These are phyloP conservation scores for Phytophthora tubulina DNA, from an alignment of 352 stramenopile genomes.

Conservation along the genomic window DNA sequence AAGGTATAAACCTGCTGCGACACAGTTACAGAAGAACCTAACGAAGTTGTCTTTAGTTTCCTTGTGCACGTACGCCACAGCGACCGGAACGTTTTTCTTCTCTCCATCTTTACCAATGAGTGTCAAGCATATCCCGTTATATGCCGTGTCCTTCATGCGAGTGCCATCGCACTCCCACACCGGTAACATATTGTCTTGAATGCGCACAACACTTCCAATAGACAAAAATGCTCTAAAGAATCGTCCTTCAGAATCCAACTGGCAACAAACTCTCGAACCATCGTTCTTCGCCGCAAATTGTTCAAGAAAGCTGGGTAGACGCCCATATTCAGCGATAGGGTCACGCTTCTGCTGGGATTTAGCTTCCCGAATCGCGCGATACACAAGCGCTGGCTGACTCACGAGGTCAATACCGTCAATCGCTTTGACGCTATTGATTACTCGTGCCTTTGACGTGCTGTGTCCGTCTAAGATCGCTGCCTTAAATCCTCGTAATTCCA, in stretches of 20 bases:
- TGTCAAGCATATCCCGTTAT: conserved; percentile 14
- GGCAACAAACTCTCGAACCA: conserved; percentile 4
- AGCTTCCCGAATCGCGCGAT: background rate
- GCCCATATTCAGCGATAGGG: too few species aligned
- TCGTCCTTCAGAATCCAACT: conserved; percentile 1
- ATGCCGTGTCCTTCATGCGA: conserved; percentile 1
- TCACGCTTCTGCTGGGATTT: background rate
- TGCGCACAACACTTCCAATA: background rate
- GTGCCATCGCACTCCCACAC: conserved; percentile 20
- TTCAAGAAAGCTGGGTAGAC: background rate
- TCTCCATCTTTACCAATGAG: conserved; percentile 11
- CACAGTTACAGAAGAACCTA: conserved; percentile 14
- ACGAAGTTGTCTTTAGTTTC: conserved; percentile 18
- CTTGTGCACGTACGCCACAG: conserved; percentile 9
- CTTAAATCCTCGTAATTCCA: background rate
- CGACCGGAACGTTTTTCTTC: conserved; percentile 4
- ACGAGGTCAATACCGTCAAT: background rate
- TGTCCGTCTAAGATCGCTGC: conserved; percentile 3
- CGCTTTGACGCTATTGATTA: background rate
- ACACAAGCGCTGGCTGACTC: background rate
- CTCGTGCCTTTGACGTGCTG: background rate
- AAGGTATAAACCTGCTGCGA: background rate
- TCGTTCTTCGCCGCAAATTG: conserved; percentile 2
- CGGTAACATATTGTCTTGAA: conserved; percentile 7
- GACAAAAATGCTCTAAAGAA: conserved; percentile 14